Evolutionary conservation across 208 protist species (phyloP).

Genomic region (Leishmania guyanensis): DNA sequence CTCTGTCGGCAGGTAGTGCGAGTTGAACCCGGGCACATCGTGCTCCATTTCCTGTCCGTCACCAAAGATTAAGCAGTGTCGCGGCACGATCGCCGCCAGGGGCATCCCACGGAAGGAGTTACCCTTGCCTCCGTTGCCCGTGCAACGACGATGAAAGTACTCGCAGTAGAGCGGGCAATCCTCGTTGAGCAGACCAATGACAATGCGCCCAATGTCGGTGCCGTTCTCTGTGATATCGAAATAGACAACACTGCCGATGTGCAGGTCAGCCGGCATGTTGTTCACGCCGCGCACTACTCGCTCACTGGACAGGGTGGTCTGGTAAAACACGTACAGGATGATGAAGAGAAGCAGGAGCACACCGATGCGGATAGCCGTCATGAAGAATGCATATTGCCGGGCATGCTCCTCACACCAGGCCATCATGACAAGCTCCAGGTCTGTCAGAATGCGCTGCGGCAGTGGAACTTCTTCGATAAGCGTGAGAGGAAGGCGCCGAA

Average conservation of each 20-base stretch:
- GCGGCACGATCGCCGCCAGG: constrained; percentile 71
- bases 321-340: constrained; percentile 86
- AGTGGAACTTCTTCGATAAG: constrained; percentile 87
- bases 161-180: constrained; percentile 90
- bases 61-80: constrained; percentile 83
- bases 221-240: constrained; percentile 89
- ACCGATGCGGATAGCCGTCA: constrained; percentile 51
- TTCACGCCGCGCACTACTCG: constrained; percentile 79
- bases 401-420: constrained; percentile 91
- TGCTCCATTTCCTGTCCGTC: constrained; percentile 80
- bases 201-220: constrained; percentile 73
- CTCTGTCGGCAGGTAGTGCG: constrained; percentile 77
- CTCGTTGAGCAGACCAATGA: constrained; percentile 88
- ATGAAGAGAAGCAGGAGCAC: constrained; percentile 79
- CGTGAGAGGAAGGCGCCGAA: constrained; percentile 70
- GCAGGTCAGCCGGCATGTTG: constrained; percentile 82
- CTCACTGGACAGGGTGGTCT: constrained; percentile 77
- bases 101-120: constrained; percentile 85
- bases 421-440: constrained; percentile 88
- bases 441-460: constrained; percentile 73
- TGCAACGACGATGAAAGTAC: constrained; percentile 89
- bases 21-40: constrained; percentile 77
- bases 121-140: constrained; percentile 64
- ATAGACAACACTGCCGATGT: constrained; percentile 89
- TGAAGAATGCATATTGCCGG: constrained; percentile 74